Evolutionary conservation across 1,284 basidiomycete species (phyloP).

Genomic region (Mycena sp.): DNA sequence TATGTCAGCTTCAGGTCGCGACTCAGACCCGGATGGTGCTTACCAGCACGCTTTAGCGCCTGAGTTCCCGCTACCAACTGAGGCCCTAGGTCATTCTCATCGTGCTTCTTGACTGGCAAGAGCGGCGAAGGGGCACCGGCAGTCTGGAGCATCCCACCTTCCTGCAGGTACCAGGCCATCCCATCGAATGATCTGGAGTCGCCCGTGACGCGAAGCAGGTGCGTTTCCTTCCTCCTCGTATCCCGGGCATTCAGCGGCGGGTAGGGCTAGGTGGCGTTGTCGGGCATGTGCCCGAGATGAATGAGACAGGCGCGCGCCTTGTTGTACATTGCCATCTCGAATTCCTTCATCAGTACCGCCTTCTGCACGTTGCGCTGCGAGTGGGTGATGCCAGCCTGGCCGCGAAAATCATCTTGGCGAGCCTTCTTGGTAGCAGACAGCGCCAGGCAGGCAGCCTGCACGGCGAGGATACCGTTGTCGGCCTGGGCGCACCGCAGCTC

Average conservation of each 20-base stretch:
- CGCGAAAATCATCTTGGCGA: background rate
- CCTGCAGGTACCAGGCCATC: conserved; percentile 14
- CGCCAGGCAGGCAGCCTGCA: background rate
- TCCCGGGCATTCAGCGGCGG: background rate
- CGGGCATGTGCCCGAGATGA: background rate
- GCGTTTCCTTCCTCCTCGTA: conserved; percentile 4
- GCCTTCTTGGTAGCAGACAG: conserved; percentile 4
- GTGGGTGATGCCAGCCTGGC: conserved; percentile 3
- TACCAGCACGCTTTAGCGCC: conserved; percentile 1
- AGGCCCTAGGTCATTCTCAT: background rate
- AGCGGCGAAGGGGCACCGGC: no score
- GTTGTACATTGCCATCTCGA: conserved; percentile 14
- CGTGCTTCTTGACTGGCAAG: background rate
- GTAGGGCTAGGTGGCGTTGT: background rate
- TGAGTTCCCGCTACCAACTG: background rate
- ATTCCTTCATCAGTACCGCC: background rate
- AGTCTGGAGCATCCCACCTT: background rate
- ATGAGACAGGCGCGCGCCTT: background rate
- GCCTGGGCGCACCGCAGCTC: conserved; percentile 5
- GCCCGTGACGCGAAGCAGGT: background rate
- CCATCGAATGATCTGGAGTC: conserved; percentile 11
- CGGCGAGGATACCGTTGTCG: background rate
- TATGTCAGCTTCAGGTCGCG: background rate
- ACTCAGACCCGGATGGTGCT: no score
- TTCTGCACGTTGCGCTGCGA: no score